Conservation (phyloP, 805 yeast genomes). For the Wickerhamomyces bovis region DNA sequence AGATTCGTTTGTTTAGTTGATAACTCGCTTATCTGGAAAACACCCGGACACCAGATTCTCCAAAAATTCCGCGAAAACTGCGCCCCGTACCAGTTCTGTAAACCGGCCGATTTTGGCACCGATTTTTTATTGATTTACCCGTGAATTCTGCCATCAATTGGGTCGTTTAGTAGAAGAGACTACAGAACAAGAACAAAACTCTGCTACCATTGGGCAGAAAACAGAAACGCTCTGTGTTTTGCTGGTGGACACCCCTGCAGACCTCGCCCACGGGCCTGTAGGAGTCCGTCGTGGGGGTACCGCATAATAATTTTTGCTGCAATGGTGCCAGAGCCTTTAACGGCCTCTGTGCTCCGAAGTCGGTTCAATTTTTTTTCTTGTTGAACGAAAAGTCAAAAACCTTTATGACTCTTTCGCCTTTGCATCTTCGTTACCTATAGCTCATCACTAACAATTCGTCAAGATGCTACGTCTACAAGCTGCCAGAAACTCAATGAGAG, state of each 20-base stretch:
- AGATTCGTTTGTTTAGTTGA: background rate
- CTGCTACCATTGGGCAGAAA: no score
- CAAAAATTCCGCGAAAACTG: background rate
- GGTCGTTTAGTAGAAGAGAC: no score
- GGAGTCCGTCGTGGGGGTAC: background rate
- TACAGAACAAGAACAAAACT: no score
- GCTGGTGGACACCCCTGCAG: no score
- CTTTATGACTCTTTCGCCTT: background rate
- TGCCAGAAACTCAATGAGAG: slow-evolving; percentile 12
- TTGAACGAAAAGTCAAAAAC: background rate
- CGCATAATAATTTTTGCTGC: no score
- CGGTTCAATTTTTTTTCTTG: background rate
- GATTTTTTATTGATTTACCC: background rate
- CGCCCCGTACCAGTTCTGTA: background rate
- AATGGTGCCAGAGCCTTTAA: background rate
- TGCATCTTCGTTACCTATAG: background rate
- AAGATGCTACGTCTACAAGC: slow-evolving; percentile 16
- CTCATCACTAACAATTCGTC: background rate
- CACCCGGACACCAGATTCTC: background rate
- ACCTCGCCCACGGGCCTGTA: background rate
- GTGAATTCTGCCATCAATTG: background rate
- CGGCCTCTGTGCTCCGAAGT: background rate
- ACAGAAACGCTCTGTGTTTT: no score
- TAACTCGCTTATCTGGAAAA: background rate
- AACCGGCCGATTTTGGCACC: no score